These are phyloP conservation scores for Aspergillus texensis DNA, from an alignment of 2,329 filamentous ascomycete genomes.

Conservation along the genomic window DNA sequence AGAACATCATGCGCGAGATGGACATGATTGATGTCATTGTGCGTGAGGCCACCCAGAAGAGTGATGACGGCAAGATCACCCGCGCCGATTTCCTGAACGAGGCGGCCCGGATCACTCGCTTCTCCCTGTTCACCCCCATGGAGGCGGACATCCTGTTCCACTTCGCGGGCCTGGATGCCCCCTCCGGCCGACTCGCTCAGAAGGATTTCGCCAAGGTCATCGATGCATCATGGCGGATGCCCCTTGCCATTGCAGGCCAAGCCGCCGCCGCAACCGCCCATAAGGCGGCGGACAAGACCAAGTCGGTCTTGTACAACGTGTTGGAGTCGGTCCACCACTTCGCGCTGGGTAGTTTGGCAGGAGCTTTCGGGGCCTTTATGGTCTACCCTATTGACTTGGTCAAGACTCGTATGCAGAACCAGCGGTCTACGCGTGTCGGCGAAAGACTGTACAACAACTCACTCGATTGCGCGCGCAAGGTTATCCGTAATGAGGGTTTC, in stretches of 20 bases:
- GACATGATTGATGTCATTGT: constrained; percentile 94
- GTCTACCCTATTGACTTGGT: constrained; percentile 98
- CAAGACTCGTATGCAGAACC: constrained; percentile 98
- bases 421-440: constrained; percentile 79
- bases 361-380: constrained; percentile 98
- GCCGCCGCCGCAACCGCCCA: constrained; percentile 46
- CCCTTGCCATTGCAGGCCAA: constrained; percentile 57
- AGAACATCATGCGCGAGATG: constrained; percentile 98
- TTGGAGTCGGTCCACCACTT: constrained; percentile 89
- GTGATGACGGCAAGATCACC: constrained; percentile 88
- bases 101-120: constrained; percentile 85
- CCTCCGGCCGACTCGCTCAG: constrained; percentile 79
- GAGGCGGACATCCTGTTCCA: constrained; percentile 98
- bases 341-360: constrained; percentile 81
- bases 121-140: constrained; percentile 97
- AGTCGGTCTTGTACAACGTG: constrained; percentile 63
- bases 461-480: constrained; percentile 90
- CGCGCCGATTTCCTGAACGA: constrained; percentile 93
- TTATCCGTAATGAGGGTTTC: constrained; percentile 89
- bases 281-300: constrained; percentile 58
- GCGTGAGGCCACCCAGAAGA: constrained; percentile 81
- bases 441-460: constrained; percentile 96
- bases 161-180: constrained; percentile 90
- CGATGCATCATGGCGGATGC: constrained; percentile 84
- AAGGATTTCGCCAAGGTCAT: constrained; percentile 92